Evolutionary conservation across 1,139 yeast species (phyloP), one percentile per base, ranked within the genome.

Genomic region (Taiozyma sp.): DNA sequence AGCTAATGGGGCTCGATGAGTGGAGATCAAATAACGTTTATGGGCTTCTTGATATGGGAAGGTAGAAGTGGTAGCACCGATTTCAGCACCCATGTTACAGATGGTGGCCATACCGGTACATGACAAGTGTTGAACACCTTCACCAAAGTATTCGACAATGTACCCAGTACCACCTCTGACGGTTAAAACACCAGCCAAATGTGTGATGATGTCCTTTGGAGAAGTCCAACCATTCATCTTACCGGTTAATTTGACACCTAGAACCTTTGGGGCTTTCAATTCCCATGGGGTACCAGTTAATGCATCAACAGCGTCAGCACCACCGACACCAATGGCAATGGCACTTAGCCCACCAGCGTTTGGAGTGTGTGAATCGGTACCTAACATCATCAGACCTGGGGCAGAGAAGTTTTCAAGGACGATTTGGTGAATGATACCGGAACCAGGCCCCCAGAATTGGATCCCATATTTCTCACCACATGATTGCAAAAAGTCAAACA

Each of bases 21-120:
- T 93, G 50, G 96, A 87, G 46, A 76, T 65, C 66, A 93, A 79
- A 71, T 92, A 93, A 56, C 91, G 78, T 62, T 77, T 79, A 75
- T 89, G 96, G 43, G 96, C 90, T 51, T 84, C 86, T 67, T 89
- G 93, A 80, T 84, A 91, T 51, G 99, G 99, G 89, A 93, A 93
- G 50, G 92, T 80, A 12, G 97, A 91, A 42, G 99, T 93, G 36
- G 99, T 93, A 39, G 98, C 98, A 68, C 99, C 99, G 55, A 93
- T 89, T 73, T 93, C 99, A 51, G 99, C 99, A 66, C 99, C 99
- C 99, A 93, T 93, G 72, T 93, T 93, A 79, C 98, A 92, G 65
- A 93, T 92, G 53, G 99, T 93, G 49, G 96, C 99, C 99, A 93
- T 93, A 74, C 99, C 99, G 22, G 99, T 93, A 73, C 97, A 90